Evolutionary conservation across 2,329 filamentous ascomycete genomes (phyloP).

Genomic region (Chaetomium olivaceum): DNA sequence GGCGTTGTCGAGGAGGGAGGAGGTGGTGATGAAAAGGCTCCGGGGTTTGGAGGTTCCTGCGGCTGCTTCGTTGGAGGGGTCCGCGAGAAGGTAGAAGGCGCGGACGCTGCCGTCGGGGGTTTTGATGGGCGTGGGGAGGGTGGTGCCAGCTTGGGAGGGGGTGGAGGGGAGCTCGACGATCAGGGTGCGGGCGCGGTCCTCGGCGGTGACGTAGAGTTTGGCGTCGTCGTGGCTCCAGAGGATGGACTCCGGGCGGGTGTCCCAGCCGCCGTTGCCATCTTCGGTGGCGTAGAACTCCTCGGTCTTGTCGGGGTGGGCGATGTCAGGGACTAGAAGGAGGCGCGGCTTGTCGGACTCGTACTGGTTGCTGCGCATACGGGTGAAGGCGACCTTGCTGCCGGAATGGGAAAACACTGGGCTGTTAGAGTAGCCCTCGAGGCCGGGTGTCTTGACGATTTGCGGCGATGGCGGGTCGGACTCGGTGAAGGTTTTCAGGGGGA

Average conservation of each 20-base stretch:
- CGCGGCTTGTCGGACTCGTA: constrained; percentile 82
- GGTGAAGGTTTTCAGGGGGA: constrained; percentile 63
- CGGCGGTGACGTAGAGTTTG: constrained; percentile 71
- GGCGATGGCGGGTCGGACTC: constrained; percentile 52
- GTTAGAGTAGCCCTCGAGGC: constrained; percentile 63
- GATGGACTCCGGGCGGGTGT: constrained; percentile 57
- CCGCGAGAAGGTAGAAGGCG: constrained; percentile 54
- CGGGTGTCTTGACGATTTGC: constrained; percentile 56
- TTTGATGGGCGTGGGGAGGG: constrained; percentile 53
- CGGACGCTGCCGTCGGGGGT: constrained; percentile 54
- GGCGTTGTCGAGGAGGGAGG: constrained; percentile 71
- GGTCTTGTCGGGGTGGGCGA: constrained; percentile 54
- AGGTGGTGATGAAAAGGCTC: constrained; percentile 64
- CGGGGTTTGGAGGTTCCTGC: constrained; percentile 30
- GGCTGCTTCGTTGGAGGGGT: constrained; percentile 41
- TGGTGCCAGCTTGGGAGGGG: constrained; percentile 47
- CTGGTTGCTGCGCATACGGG: constrained; percentile 72
- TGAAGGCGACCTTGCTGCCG: constrained; percentile 70
- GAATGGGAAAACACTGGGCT: constrained; percentile 73
- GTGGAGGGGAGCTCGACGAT: constrained; percentile 63
- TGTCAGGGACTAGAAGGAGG: constrained; percentile 64
- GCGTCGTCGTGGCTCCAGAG: constrained; percentile 60
- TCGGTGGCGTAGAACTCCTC: constrained; percentile 63
- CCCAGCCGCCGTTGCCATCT: constrained; percentile 65
- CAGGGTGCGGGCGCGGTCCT: constrained; percentile 63